These are phyloP conservation scores for Pestalotiopsis sp. DNA, from an alignment of 2,329 filamentous ascomycete species.

Conservation along the genomic window DNA sequence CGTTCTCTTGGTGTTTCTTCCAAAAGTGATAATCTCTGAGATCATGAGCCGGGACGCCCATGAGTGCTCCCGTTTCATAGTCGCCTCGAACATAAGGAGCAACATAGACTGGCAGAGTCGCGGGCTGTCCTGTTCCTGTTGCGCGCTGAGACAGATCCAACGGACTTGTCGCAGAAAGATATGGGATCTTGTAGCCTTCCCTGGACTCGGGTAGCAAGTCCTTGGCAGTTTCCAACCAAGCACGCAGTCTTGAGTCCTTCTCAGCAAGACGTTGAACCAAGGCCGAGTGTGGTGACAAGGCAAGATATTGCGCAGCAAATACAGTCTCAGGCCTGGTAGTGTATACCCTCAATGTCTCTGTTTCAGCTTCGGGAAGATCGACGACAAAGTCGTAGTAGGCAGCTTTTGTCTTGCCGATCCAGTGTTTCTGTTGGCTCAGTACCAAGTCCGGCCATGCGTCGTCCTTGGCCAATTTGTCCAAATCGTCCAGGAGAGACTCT, in stretches of 20 bases:
- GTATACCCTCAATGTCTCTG: conserved; percentile 67
- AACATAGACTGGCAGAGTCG: conserved; percentile 71
- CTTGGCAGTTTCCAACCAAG: conserved; percentile 66
- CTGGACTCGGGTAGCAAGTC: conserved; percentile 56
- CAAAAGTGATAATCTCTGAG: conserved; percentile 77
- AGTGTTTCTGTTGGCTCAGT: conserved; percentile 80
- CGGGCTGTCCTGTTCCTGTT: background rate
- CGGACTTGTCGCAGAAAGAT: conserved; percentile 36
- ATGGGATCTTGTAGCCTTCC: conserved; percentile 66
- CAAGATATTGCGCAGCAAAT: conserved; percentile 84
- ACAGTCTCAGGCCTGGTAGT: conserved; percentile 85
- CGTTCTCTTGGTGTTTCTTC: conserved; percentile 63
- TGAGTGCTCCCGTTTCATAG: conserved; percentile 85
- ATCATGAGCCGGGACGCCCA: conserved; percentile 90
- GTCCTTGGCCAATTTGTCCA: conserved; percentile 63
- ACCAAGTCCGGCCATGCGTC: conserved; percentile 82
- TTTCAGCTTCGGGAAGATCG: conserved; percentile 38
- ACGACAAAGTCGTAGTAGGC: conserved; percentile 72
- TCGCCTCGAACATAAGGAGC: conserved; percentile 84
- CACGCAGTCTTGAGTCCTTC: conserved; percentile 59
- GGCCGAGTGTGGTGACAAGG: conserved; percentile 72
- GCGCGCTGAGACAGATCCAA: conserved; percentile 42
- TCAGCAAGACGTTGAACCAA: conserved; percentile 63
- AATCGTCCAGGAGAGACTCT: conserved; percentile 68
- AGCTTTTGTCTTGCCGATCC: conserved; percentile 79